A percentile compares a stretch with the other conserved stretches of the same genome.
phyloP scores from a whole-genome alignment of 202 grass and related monocot genomes.

The Setaria viridis region DNA sequence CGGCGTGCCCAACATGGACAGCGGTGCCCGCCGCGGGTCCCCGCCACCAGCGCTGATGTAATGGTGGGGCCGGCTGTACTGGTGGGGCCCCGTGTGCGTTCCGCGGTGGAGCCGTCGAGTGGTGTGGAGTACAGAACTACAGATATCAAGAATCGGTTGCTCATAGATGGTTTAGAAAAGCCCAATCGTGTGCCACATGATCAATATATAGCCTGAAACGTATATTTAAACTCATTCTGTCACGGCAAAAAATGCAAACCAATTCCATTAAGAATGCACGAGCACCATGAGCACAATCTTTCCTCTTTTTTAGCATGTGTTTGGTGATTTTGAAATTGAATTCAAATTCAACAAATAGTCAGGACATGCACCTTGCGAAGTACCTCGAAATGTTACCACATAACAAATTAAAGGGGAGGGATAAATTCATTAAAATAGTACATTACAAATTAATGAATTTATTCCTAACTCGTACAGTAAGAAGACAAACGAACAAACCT shows the following conservation, averaged over 20 bases:
- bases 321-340: background rate
- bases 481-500: too few relatives aligned
- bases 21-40: background rate
- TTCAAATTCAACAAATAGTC: background rate
- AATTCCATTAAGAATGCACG: background rate
- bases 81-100: background rate
- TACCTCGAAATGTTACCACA: too few relatives aligned
- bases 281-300: background rate
- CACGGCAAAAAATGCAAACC: background rate
- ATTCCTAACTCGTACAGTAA: too few relatives aligned
- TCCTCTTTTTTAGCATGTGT: background rate
- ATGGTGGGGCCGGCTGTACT: background rate
- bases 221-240: background rate
- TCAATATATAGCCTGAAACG: background rate
- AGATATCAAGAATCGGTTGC: background rate
- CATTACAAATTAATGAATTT: too few relatives aligned
- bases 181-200: background rate
- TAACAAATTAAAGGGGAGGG: too few relatives aligned
- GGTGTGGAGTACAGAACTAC: background rate
- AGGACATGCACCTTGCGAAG: background rate
- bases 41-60: background rate
- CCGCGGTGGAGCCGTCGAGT: slow-evolving; percentile 10
- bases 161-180: background rate
- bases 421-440: too few relatives aligned
- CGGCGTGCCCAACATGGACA: background rate